Percentiles rank a stretch among this genome's conserved stretches.
Conservation (phyloP, 2,329 filamentous ascomycete species). For the Fusarium goolgardi region DNA sequence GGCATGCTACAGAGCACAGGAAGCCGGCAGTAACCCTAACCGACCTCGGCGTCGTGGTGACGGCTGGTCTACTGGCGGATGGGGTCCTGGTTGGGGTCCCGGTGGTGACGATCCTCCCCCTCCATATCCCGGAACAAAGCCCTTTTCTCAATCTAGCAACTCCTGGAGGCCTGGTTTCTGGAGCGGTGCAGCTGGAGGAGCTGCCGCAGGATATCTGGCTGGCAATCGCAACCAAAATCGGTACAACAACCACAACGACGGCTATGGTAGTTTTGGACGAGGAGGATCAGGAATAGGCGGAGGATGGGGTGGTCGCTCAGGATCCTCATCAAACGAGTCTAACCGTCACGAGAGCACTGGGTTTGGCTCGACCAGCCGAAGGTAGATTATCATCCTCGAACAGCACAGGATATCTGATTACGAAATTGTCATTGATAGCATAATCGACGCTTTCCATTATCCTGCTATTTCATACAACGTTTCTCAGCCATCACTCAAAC, state of each 20-base stretch:
- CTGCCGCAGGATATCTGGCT: conserved; percentile 74
- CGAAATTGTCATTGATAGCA: conserved; percentile 17
- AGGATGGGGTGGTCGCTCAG: conserved; percentile 47
- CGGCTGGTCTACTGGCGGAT: conserved; percentile 54
- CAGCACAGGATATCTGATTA: neutral
- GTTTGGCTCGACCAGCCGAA: conserved; percentile 75
- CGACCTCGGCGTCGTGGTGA: conserved; percentile 29
- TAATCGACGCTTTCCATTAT: conserved; percentile 46
- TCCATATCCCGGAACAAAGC: conserved; percentile 56
- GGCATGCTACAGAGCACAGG: conserved; percentile 53
- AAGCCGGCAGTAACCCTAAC: conserved; percentile 18
- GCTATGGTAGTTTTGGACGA: conserved; percentile 52
- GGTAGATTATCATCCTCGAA: conserved; percentile 51
- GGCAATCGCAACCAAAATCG: conserved; percentile 58
- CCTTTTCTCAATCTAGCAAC: conserved; percentile 53
- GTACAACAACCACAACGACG: conserved; percentile 43
- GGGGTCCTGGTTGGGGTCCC: conserved; percentile 53
- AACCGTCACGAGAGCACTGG: conserved; percentile 75
- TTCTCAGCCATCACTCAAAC: conserved; percentile 25
- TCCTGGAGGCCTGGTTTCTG: conserved; percentile 81
- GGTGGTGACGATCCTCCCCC: conserved; percentile 66
- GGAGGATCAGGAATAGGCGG: conserved; percentile 50
- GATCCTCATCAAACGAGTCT: conserved; percentile 54
- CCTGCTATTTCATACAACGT: conserved; percentile 41
- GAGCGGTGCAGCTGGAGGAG: conserved; percentile 74